These are phyloP conservation scores for Ceratocystis eucalypticola DNA, from an alignment of 2,329 filamentous ascomycete genomes.

Conservation along the genomic window DNA sequence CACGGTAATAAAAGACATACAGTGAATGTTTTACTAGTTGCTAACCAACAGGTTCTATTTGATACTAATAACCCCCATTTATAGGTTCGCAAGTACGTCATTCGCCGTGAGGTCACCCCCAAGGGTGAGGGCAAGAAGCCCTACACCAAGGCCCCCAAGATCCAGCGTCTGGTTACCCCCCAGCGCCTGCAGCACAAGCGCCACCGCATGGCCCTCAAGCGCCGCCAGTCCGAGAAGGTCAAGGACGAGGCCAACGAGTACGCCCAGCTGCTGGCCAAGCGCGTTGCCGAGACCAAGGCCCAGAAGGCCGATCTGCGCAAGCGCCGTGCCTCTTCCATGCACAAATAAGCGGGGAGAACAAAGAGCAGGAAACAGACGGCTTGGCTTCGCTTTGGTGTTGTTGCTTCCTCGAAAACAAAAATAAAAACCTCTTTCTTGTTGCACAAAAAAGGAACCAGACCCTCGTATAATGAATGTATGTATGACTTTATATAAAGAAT, in stretches of 20 bases:
- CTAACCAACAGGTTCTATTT: constrained; percentile 24
- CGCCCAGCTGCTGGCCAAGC: constrained; percentile 88
- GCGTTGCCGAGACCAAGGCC: constrained; percentile 89
- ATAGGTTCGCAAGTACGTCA: constrained; percentile 98
- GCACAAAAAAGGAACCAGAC: not conserved
- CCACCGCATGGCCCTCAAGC: constrained; percentile 95
- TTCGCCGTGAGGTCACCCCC: constrained; percentile 92
- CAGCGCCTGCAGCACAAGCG: constrained; percentile 99
- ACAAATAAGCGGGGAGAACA: constrained; percentile 49
- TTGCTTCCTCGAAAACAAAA: constrained; percentile 14
- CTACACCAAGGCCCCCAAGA: constrained; percentile 99
- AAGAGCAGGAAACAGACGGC: not conserved
- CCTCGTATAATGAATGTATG: not conserved
- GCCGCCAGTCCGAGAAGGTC: constrained; percentile 88
- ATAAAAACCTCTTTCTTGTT: constrained; percentile 9
- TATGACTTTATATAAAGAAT: not conserved
- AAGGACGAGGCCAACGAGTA: constrained; percentile 99
- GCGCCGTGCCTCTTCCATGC: constrained; percentile 91
- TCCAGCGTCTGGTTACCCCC: constrained; percentile 98
- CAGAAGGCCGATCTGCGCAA: constrained; percentile 90
- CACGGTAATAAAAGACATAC: constrained; percentile 16
- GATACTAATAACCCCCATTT: constrained; percentile 14
- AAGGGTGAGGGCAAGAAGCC: constrained; percentile 95
- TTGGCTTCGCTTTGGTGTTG: not conserved
- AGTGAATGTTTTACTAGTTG: constrained; percentile 21